Conservation (phyloP, 495 filamentous ascomycete species). For the Aspergillus sparsus region DNA sequence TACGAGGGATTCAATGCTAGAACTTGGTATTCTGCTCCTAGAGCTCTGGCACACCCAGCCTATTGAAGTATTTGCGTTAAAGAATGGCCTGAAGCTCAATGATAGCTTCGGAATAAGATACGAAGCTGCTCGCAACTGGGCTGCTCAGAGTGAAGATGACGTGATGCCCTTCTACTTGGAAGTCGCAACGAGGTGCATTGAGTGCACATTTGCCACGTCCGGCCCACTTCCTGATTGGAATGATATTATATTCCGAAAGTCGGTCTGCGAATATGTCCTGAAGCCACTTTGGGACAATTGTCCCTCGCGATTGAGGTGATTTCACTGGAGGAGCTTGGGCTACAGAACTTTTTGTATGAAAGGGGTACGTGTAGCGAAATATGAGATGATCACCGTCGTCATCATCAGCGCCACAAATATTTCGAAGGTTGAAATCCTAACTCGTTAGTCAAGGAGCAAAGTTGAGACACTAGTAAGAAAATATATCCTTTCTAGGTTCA, state of each 20-base stretch:
- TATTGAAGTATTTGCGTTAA: background rate
- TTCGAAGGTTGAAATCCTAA: too few relatives aligned
- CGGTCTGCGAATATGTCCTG: conserved; percentile 15
- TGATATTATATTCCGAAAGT: conserved; percentile 11
- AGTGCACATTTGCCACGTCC: conserved; percentile 14
- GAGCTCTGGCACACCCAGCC: conserved; percentile 8
- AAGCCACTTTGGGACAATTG: conserved; percentile 16
- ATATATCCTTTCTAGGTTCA: too few relatives aligned
- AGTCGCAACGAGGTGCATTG: conserved; percentile 9
- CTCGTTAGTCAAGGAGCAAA: too few relatives aligned
- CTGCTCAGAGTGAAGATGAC: background rate
- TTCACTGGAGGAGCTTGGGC: too few relatives aligned
- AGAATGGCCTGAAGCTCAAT: background rate
- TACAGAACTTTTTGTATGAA: too few relatives aligned
- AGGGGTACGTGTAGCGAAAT: too few relatives aligned
- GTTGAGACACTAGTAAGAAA: too few relatives aligned
- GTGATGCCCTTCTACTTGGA: conserved; percentile 10
- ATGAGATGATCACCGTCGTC: too few relatives aligned
- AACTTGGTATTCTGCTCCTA: conserved; percentile 18
- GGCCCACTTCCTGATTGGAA: conserved; percentile 1
- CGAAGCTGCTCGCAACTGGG: background rate
- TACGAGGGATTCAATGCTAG: background rate
- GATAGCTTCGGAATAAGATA: background rate
- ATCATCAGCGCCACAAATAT: too few relatives aligned
- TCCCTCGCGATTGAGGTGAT: background rate